Base-by-base conservation (phyloP, 2,329 filamentous ascomycete genomes). In the Lecanicillium sp. region DNA sequence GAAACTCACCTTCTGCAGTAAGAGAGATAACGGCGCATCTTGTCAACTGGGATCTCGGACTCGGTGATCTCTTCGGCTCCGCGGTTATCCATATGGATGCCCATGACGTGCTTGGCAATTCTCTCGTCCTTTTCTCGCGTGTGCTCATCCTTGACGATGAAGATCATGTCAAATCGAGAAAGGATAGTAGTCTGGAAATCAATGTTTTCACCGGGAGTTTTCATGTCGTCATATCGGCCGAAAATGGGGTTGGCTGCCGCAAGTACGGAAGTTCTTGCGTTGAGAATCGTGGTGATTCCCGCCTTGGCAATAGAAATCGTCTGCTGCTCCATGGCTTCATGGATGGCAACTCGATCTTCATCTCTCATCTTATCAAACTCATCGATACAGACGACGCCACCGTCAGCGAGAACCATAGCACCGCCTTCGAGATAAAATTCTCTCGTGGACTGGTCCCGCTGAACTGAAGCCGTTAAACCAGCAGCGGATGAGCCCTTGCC, bases 301-400 rank as follows among this genome's bases (percentile, higher is more conserved):
- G 92, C 92, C 66, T 98, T 97, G 47, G 92, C 92, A 52, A 98
- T 97, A 10, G 92, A 97, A 44, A 98, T 98, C 0, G 92, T 98
- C 62, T 98, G 92, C 66, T 98, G 92, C 60, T 98, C 92, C 92
- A 98, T 98, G 42, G 92, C 92, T 74, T 98, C 92, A 71, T 98
- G 92, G 49, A 98, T 98, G 2, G 92, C 92, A 6, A 97, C 92
- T 51, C 92, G 78, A 53, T 98, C 92, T 61, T 98, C 92, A 57
- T 98, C 92, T 46, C 92, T 77, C 92, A 98, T 98, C 71, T 98
- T 98, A 68, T 98, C 92, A 57, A 98, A 98, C 64, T 98, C 92
- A 57, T 98, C 92, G 51, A 98, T 98, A 62, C 92, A 97, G 9
- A 97, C 92, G 1, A 97, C 90, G 52, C 92, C 92, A 3, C 89